Base-by-base conservation (phyloP, 805 yeast species). In the Cyberlindnera meyerae region DNA sequence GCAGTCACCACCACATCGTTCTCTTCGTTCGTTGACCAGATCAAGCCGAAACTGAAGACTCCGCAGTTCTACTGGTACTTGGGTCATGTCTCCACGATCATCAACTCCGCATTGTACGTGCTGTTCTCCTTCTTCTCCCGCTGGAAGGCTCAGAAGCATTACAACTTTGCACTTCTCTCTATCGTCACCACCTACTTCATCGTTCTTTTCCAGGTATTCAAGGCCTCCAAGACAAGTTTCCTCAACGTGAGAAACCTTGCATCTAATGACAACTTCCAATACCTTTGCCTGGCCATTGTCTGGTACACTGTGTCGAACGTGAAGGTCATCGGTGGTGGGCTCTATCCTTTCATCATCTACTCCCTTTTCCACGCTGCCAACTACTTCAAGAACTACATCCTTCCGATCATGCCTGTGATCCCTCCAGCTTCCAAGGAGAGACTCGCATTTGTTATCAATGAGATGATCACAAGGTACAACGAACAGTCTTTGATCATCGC, bases 31-130 rank as follows among this genome's bases (percentile, higher is more conserved):
- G 9, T 48, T 6, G 41, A 42, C 16, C 46, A 39, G 12, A 14
- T 47, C 28, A 49, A 45, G 24, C 54, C 52, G 12, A 47, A 35
- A 25, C 22, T 40, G 18, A 52, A 60, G 45, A 71, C 78, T 9
- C 76, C 77, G 8, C 86, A 80, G 54, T 78, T 81, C 52, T 76
- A 76, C 48, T 81, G 89, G 89, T 81, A 72, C 46, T 36, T 77
- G 18, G 81, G 83, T 13, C 85, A 81, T 57, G 64, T 73, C 11
- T 52, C 66, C 22, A 73, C 78, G 2, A 45, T 75, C 3, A 46
- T 57, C 36, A 71, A 61, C 55, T 70, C 71, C 49, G 39, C 59
- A 4, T 44, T 59, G 14, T 65, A 63, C 49, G 56, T 63, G 29
- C 35, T 71, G 25, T 62, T 52, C 24, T 67, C 79, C 7, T 63